Evolutionary conservation across 306 rosid species (phyloP).

Genomic region (Trichosanthes truncata): DNA sequence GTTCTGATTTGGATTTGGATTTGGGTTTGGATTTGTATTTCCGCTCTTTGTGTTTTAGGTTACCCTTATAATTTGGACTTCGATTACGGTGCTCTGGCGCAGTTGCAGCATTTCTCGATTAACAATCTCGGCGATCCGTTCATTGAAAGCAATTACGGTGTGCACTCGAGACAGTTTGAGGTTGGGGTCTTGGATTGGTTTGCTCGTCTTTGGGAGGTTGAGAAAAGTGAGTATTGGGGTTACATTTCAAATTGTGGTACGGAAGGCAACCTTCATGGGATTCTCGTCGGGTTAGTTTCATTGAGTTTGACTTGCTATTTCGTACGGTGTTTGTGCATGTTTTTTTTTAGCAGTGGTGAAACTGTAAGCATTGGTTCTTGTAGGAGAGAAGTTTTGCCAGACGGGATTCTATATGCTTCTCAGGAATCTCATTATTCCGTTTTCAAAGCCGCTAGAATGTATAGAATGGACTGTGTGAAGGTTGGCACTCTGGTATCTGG

Average conservation of each 20-base stretch:
- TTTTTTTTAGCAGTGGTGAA: not conserved
- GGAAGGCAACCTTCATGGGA: slow-evolving; percentile 96
- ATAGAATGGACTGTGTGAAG: slow-evolving; percentile 57
- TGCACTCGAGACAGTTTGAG: slow-evolving; percentile 87
- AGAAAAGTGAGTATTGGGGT: slow-evolving; percentile 95
- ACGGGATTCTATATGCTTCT: slow-evolving; percentile 61
- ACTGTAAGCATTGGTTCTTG: not conserved
- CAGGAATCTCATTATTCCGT: slow-evolving; percentile 63
- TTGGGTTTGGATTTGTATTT: not conserved
- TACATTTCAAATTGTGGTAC: slow-evolving; percentile 97
- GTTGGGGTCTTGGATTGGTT: slow-evolving; percentile 98
- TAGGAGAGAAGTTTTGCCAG: slow-evolving; percentile 59
- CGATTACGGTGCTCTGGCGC: slow-evolving; percentile 79
- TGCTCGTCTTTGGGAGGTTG: slow-evolving; percentile 91
- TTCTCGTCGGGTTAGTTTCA: slow-evolving; percentile 46
- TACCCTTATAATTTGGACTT: slow-evolving; percentile 92
- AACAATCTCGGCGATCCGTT: slow-evolving; percentile 97
- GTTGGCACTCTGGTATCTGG: slow-evolving; percentile 44
- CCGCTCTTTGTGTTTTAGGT: slow-evolving; percentile 28
- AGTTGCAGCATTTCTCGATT: slow-evolving; percentile 90
- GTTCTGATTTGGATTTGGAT: not conserved
- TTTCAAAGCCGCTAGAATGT: slow-evolving; percentile 67
- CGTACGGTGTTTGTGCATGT: not conserved
- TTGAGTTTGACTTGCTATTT: not conserved
- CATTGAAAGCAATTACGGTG: slow-evolving; percentile 91